Conservation (phyloP, 441 rosid genomes). For the Adansonia grandidieri region DNA sequence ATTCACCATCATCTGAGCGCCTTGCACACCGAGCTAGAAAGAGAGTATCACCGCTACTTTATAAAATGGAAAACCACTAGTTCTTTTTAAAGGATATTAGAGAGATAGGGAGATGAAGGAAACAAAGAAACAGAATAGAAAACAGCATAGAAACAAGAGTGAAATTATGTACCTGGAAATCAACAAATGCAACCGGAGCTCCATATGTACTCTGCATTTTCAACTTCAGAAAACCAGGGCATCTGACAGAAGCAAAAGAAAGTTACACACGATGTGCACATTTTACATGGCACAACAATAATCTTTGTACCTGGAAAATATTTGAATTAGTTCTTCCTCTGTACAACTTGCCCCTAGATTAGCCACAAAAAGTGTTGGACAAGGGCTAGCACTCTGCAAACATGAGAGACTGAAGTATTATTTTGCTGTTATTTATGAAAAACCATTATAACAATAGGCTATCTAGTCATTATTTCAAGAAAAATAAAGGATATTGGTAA, state of each 20-base stretch:
- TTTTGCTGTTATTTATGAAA: not conserved
- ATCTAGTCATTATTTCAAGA: not conserved
- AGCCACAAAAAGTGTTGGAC: slow-evolving; percentile 87
- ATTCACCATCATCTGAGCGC: not conserved
- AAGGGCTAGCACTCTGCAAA: slow-evolving; percentile 40
- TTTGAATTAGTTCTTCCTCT: slow-evolving; percentile 74
- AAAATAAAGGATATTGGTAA: not conserved
- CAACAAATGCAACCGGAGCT: slow-evolving; percentile 87
- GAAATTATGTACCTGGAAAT: slow-evolving; percentile 64
- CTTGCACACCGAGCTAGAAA: not conserved
- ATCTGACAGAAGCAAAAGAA: slow-evolving; percentile 42
- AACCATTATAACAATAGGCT: not conserved
- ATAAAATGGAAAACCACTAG: not conserved
- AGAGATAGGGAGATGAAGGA: not conserved
- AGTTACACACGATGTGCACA: slow-evolving; percentile 21
- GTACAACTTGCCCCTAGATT: slow-evolving; percentile 77
- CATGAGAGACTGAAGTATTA: slow-evolving; percentile 25
- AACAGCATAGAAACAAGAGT: slow-evolving; percentile 1
- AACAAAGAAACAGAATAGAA: not conserved
- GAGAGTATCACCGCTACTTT: not conserved
- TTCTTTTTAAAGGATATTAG: not conserved
- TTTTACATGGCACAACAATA: slow-evolving; percentile 14
- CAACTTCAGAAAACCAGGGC: slow-evolving; percentile 78
- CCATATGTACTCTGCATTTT: slow-evolving; percentile 85
- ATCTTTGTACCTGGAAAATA: slow-evolving; percentile 69